Evolutionary conservation across 2,329 filamentous ascomycete genomes (phyloP), one percentile per base, ranked within the genome.

Genomic region (Nigrograna mackinnonii): DNA sequence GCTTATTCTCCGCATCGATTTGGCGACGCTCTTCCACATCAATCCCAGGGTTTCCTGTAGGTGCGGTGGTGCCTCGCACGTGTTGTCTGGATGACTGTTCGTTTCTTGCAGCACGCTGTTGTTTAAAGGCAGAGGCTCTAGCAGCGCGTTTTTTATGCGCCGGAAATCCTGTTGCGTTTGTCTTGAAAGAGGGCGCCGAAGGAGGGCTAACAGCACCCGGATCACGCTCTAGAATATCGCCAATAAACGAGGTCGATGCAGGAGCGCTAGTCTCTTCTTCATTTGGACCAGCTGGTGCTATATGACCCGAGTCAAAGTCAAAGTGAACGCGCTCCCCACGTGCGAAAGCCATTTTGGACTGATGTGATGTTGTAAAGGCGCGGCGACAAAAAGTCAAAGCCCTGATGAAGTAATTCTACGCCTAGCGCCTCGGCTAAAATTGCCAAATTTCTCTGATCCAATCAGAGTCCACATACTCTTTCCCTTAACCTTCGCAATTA

Each of bases 1-100:
- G 79, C 33, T 73, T 81, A 60, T 97, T 99, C 66, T 97, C 91
- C 53, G 84, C 79, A 58, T 92, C 87, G 64, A 99, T 97, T 4
- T 79, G 76, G 49, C 74, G 73, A 58, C 82, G 83, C 60, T 96
- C 91, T 32, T 79, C 74, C 11, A 28, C 14, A 28, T 28, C 24
- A 12, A 11, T 14, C 14, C 24, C 24, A 14, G 11, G 31, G n/a
- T 17, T 33, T 9, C 16, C 13, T 12, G 9, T 13, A 9, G 31
- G 16, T 17, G 18, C 16, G 9, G 31, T 33, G 16, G 24, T 9
- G 11, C 13, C 13, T 9, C n/a, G 13, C n/a, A n/a, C n/a, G n/a
- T n/a, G n/a, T n/a, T n/a, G n/a, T n/a, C n/a, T 45, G 22, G 38
- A 34, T 1, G 47, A 30, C 19, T 41, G 39, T 34, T 58, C 52